Evolutionary conservation across 805 yeast genomes (phyloP), one percentile per base, ranked within the genome.

Genomic region (Kodamaea laetipori): DNA sequence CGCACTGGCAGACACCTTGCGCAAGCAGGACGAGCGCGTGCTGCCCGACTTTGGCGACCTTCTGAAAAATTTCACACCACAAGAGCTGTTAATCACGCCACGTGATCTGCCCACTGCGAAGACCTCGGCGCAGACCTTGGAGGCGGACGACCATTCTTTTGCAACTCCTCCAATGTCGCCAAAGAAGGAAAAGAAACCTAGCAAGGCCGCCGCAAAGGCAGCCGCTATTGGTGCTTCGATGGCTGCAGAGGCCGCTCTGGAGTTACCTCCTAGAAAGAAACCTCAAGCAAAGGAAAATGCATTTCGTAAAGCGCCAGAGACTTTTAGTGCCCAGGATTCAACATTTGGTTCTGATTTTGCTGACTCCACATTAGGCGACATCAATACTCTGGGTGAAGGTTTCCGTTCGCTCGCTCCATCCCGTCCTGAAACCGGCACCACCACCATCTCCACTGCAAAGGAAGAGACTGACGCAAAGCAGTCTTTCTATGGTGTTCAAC

Each of bases 31-130:
- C 4, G 39, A 35, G n/a, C 52, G 50, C 11, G 26, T 13, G n/a
- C 38, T 37, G 15, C 27, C 50, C 1, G 51, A 41, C 10, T 47
- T 36, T 24, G 39, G 39, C 13, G 25, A 36, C 17, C 12, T 36
- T 9, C 11, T 7, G 15, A 12, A n/a, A 11, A 24, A 23, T 10
- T 36, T n/a, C 19, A 36, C 39, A 3, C 39, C 39, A 6, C 30
- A 36, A n/a, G 39, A 36, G 7, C 30, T 25, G 30, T 16, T 36
- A 5, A 23, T 36, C 19, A 36, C 39, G 11, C 39, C 39, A 3
- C 28, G 19, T 3, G 39, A 36, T 6, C 39, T 36, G 39, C 39
- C 39, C 4, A 25, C 15, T 12, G 25, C 12, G 16, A 13, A n/a
- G 16, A 18, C 11, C 13, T 32, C 36, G 6, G 19, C 23, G 6